Evolutionary conservation across 2,329 filamentous ascomycete species (phyloP), one percentile per base, ranked within the genome.

Genomic region (Magnaporthiopsis incrustans): DNA sequence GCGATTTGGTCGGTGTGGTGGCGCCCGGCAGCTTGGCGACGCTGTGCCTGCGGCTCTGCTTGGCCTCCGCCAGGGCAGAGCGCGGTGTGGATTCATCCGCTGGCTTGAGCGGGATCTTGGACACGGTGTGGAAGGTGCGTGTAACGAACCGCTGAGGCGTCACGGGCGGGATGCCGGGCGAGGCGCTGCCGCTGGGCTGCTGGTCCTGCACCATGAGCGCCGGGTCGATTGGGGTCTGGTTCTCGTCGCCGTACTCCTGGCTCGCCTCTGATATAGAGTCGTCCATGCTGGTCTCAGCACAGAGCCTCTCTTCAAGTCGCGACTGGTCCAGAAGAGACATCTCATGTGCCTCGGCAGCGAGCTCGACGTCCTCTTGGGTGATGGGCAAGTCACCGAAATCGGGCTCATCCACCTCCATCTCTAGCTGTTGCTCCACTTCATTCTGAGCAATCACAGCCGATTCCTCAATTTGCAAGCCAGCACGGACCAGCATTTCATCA

Each of bases 61-160:
- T 53, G 25, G 44, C 35, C 61, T 25, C 50, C 35, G 59, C 27
- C 26, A 71, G 65, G 59, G 75, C 68, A 66, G 79, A 73, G 64
- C 77, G 76, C 44, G 82, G 75, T 63, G 83, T 77, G 70, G 82
- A 76, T 71, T 89, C 75, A 70, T 85, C 88, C 30, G 87, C 86
- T 4, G 86, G 79, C 73, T 91, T 91, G 57, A 93, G 76, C 1
- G 90, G 89, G 5, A 93, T 85, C 75, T 92, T 93, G 32, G 88
- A 90, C 0, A 90, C 86, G 0, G 90, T 93, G 73, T 90, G 85
- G 67, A 89, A 84, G n/a, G 81, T 78, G 64, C 80, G 79, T n/a
- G 74, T 76, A 0, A 77, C 75, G 26, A 33, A 26, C 22, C 84
- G 81, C 61, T 81, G 76, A 0, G 88, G 88, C 1, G 88, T 90